These are phyloP conservation scores for Yarrowia sp. DNA, from an alignment of 805 yeast genomes.

Conservation along the genomic window DNA sequence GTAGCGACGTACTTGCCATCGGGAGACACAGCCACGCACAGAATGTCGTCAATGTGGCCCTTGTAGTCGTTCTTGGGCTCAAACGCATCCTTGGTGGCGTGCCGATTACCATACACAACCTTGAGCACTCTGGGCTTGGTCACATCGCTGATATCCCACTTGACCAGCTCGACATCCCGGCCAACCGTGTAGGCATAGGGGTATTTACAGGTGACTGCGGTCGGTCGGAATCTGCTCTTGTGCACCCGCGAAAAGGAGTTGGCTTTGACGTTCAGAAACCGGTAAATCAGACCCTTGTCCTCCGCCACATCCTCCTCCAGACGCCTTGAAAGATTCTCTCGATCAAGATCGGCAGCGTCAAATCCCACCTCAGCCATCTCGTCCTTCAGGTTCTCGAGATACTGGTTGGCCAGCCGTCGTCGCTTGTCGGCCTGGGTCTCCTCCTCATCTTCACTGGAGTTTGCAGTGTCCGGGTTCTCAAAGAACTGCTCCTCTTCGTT, in stretches of 20 bases:
- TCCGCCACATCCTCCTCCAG: constrained; percentile 90
- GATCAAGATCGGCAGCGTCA: constrained; percentile 90
- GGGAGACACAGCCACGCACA: constrained; percentile 80
- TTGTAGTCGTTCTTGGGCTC: constrained; percentile 60
- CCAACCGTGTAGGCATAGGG: constrained; percentile 80
- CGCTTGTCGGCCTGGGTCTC: constrained; percentile 94
- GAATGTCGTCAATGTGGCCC: constrained; percentile 80
- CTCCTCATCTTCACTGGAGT: constrained; percentile 72
- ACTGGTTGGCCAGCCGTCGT: constrained; percentile 91
- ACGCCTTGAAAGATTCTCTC: constrained; percentile 81
- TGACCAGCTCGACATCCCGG: constrained; percentile 78
- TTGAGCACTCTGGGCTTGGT: constrained; percentile 70
- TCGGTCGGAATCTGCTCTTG: constrained; percentile 42
- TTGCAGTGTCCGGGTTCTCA: constrained; percentile 40
- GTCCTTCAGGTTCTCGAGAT: constrained; percentile 75
- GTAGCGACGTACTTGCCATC: constrained; percentile 90
- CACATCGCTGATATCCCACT: constrained; percentile 72
- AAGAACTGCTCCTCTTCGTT: constrained; percentile 40
- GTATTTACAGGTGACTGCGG: constrained; percentile 59
- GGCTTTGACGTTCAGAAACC: constrained; percentile 53
- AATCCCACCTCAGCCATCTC: constrained; percentile 61
- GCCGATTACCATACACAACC: constrained; percentile 60
- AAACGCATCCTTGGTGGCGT: constrained; percentile 44
- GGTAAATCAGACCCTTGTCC: constrained; percentile 81
- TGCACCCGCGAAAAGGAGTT: constrained; percentile 39